Base-by-base conservation (phyloP, 2,329 filamentous ascomycete species). In the Colletotrichum sp. region DNA sequence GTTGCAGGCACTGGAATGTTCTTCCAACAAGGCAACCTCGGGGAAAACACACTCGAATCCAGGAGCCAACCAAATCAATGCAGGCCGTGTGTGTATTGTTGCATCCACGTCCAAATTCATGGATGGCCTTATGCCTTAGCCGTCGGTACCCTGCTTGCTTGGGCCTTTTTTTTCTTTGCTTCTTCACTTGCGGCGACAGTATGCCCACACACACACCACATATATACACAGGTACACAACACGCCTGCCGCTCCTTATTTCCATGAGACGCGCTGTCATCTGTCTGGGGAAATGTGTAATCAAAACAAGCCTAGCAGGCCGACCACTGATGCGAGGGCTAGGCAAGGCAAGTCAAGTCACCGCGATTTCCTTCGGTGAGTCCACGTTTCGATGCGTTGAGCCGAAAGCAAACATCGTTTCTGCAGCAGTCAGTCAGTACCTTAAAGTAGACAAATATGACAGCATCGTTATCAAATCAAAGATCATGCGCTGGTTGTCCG, bases 221-320 rank as follows among this genome's bases (percentile, higher is more conserved):
- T 10, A 44, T n/a, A 49, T 49, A 49, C 18, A 49, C 18, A 49
- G 44, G 44, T 49, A 49, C 44, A 44, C 18, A 44, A 44, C 52
- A 24, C 66, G 55, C n/a, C 21, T 68, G 70, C 28, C 69, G 57
- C 59, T 76, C 73, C n/a, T 64, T 59, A 60, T 73, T 30, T 68
- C 34, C 57, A 59, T 52, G 32, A 39, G 64, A 73, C 59, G 64
- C 70, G 70, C 32, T 73, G 57, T 59, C 64, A 60, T 36, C 24
- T 64, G 24, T 36, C 59, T n/a, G 16, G 30, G 49, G 73, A 30
- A 64, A 76, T 24, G 26, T 55, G 36, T 26, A 68, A 55, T 64
- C 68, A 75, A 67, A 68, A 63, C 69, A 68, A 68, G 30, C 62
- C 34, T 34, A n/a, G 55, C 32, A 44, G 15, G 32, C 24, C 21